phyloP scores from a whole-genome alignment of 805 yeast genomes.

The Metschnikowia lunata region DNA sequence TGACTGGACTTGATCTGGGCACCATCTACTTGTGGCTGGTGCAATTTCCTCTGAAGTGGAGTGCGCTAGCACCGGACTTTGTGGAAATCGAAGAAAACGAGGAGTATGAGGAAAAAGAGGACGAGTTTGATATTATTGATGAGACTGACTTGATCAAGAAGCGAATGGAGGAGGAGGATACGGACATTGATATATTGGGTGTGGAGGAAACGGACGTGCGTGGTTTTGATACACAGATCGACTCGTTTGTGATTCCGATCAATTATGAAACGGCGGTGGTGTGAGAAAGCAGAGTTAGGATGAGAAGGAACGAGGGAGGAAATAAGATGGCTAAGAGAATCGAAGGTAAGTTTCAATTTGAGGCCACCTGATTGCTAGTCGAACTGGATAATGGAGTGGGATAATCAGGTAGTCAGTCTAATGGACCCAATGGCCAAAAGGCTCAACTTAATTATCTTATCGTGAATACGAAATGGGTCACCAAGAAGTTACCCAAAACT shows the following conservation, averaged over 20 bases:
- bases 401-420: too few relatives aligned
- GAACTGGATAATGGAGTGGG: too few relatives aligned
- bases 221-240: conserved; percentile 51
- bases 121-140: conserved; percentile 80
- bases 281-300: too few relatives aligned
- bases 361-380: too few relatives aligned
- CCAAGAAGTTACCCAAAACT: too few relatives aligned
- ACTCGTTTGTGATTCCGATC: conserved; percentile 61
- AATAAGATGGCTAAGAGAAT: not conserved
- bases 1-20: conserved; percentile 85
- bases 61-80: conserved; percentile 94
- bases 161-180: conserved; percentile 56
- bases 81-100: conserved; percentile 91
- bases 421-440: too few relatives aligned
- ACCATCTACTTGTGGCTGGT: conserved; percentile 78
- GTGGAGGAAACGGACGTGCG: conserved; percentile 66
- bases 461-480: too few relatives aligned
- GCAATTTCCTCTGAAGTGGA: conserved; percentile 87
- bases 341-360: not conserved
- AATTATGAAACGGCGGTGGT: conserved; percentile 23
- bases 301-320: not conserved
- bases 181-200: conserved; percentile 60
- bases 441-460: too few relatives aligned
- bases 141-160: conserved; percentile 61
- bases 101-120: conserved; percentile 82